phyloP scores from a whole-genome alignment of 2,329 filamentous ascomycete species.

The Pseudofabraea citricarpa region DNA sequence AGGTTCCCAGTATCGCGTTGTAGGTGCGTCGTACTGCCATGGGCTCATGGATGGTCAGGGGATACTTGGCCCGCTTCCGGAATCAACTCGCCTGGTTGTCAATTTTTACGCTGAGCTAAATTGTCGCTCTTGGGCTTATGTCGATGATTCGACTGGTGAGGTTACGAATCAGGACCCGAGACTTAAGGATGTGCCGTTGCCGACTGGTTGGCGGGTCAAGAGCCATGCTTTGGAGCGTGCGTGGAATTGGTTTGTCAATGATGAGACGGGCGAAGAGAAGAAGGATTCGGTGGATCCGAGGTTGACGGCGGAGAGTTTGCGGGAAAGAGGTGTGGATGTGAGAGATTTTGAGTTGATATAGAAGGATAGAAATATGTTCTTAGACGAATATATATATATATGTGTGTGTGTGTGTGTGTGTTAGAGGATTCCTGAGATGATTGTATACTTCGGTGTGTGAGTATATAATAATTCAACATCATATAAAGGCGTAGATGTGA shows the following conservation, averaged over 20 bases:
- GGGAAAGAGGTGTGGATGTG: too few relatives aligned
- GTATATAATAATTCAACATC: too few relatives aligned
- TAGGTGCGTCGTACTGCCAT: slow-evolving; percentile 11
- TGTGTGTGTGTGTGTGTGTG: too few relatives aligned
- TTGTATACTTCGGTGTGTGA: too few relatives aligned
- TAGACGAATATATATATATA: too few relatives aligned
- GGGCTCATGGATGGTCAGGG: slow-evolving; percentile 11
- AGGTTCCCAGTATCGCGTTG: slow-evolving; percentile 4
- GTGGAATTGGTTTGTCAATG: background rate
- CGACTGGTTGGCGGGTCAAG: background rate
- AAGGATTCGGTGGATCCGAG: too few relatives aligned
- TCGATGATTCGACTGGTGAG: background rate
- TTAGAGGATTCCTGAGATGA: too few relatives aligned
- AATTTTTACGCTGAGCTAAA: background rate
- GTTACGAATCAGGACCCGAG: background rate
- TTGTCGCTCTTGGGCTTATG: background rate
- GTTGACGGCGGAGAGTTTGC: too few relatives aligned
- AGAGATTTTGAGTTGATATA: too few relatives aligned
- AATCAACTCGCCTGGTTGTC: too few relatives aligned
- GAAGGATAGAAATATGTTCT: too few relatives aligned
- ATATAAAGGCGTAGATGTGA: too few relatives aligned
- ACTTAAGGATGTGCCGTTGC: background rate
- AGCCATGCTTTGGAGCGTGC: background rate
- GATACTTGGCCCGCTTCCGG: background rate
- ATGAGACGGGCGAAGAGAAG: background rate